Evolutionary conservation across 306 rosid genomes (phyloP).

Genomic region (Trichosanthes truncata): DNA sequence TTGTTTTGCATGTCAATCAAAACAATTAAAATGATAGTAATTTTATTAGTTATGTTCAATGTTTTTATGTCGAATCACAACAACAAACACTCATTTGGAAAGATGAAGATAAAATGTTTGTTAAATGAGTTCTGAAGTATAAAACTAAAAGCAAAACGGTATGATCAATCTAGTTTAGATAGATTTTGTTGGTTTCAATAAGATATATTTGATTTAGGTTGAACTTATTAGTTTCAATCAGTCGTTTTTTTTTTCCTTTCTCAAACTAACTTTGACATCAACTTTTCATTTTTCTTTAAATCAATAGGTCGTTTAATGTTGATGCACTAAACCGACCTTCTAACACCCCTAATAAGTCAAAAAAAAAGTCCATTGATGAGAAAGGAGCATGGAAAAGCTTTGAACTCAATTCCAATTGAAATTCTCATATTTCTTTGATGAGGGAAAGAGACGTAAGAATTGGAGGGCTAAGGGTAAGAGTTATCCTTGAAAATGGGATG

Average conservation of each 20-base stretch:
- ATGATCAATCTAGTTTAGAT: background rate
- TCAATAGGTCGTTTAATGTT: background rate
- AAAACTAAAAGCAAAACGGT: background rate
- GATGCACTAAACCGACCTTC: background rate
- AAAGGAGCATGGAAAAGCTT: background rate
- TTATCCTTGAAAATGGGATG: background rate
- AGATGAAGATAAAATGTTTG: no score
- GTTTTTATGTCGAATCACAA: background rate
- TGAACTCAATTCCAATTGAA: background rate
- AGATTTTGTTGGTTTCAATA: background rate
- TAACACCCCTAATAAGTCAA: background rate
- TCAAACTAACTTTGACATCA: background rate
- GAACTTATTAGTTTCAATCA: no score
- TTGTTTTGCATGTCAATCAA: background rate
- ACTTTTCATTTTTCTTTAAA: background rate
- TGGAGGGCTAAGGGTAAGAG: background rate
- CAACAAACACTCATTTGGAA: background rate
- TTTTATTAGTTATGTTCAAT: background rate
- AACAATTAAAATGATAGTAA: background rate
- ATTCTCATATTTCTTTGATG: background rate
- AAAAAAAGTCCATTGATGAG: background rate
- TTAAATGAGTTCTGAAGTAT: background rate
- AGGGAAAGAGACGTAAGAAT: background rate
- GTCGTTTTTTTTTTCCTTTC: background rate
- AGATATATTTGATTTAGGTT: no score